Percentiles rank a stretch among this genome's conserved stretches.
phyloP scores from a whole-genome alignment of 345 rosid genomes.

The Kernera saxatilis region DNA sequence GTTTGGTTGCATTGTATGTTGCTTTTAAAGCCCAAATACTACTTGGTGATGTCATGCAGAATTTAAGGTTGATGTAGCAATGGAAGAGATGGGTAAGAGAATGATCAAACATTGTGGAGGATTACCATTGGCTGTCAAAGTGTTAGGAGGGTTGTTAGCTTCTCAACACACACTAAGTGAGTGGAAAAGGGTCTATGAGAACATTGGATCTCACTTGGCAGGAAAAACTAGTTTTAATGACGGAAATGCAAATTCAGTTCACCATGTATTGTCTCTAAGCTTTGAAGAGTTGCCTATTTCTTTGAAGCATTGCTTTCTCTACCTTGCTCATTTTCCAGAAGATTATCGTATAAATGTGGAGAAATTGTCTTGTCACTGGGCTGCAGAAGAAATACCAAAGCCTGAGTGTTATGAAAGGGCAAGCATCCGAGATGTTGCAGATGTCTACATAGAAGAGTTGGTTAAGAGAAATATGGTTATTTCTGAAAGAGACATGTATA shows the following conservation, averaged over 20 bases:
- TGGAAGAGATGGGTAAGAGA: not conserved
- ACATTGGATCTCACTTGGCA: not conserved
- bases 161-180: not conserved
- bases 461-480: too few species aligned
- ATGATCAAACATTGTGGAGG: conserved; percentile 10
- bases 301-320: conserved; percentile 15
- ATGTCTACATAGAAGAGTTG: conserved; percentile 25
- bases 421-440: conserved; percentile 6
- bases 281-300: conserved; percentile 5
- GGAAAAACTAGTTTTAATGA: not conserved
- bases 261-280: not conserved
- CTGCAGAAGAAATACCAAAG: conserved; percentile 26
- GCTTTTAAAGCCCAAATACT: not conserved
- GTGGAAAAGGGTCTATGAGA: not conserved
- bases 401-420: not conserved
- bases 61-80: not conserved
- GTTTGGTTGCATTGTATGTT: not conserved
- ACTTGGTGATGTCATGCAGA: not conserved
- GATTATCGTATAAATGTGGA: conserved; percentile 15
- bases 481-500: too few species aligned
- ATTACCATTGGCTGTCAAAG: not conserved
- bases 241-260: not conserved
- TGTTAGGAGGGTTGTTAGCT: not conserved
- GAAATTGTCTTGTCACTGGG: conserved; percentile 26
- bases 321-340: conserved; percentile 5